Evolutionary conservation across 73 alveolate genomes (phyloP), one percentile per base, ranked within the genome.

Genomic region (Paramecium caudatum): DNA sequence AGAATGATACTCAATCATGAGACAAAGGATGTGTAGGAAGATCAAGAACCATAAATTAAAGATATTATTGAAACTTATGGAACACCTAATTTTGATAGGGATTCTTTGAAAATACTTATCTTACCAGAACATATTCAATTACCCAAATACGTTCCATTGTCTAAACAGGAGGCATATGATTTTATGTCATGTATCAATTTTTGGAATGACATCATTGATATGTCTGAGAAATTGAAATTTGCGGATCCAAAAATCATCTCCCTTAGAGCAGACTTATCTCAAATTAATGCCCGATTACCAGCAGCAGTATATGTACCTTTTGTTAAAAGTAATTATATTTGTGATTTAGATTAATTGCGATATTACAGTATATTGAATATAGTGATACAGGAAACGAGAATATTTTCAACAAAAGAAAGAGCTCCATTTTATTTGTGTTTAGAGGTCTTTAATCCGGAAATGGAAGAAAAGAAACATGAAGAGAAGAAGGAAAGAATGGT

Each of bases 231-330:
- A 43, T 32, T 86, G 9, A 86, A 86, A 86, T 86, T 86, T 86
- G 82, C 93, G 3, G 93, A 86, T 63, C 93, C 93, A 2, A 39
- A 86, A 86, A 86, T 86, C n/a, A 78, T 86, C 4, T 86, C 93
- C 4, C 43, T 86, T 6, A 48, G 93, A 45, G 74, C 82, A 23
- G 91, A 91, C 23, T 68, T 94, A 13, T 16, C 81, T 4, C 61
- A 69, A 68, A 86, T 95, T 1, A 94, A 94, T 82, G 41, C 41
- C 3, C 16, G 82, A 32, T 91, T 94, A 27, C 97, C 97, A 7
- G 95, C 94, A n/a, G 61, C 78, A n/a, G 93, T 91, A 3, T 94
- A 94, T 74, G 90, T 94, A 23, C 97, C 97, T 9, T 93, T 95
- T 84, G 93, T 94, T 5, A 88, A 37, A 83, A 55, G 91, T 83